These are phyloP conservation scores for Apiospora saccharicola DNA, from an alignment of 2,329 filamentous ascomycete species.

Conservation along the genomic window DNA sequence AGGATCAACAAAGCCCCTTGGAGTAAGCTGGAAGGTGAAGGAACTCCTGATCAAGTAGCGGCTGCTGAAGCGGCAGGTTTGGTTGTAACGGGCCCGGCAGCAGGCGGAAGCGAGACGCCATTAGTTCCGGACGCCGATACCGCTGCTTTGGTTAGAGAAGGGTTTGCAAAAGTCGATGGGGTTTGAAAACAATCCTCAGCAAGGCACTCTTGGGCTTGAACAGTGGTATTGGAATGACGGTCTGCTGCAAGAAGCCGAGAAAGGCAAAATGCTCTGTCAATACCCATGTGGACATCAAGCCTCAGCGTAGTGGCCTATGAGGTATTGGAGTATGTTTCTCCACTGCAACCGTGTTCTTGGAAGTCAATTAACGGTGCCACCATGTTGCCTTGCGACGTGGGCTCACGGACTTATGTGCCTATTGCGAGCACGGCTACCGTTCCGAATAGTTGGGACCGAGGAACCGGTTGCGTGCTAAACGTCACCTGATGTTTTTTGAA, in stretches of 20 bases:
- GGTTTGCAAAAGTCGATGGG: conserved; percentile 59
- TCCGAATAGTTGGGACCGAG: background rate
- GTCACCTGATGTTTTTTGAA: conserved; percentile 1
- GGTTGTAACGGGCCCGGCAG: conserved; percentile 36
- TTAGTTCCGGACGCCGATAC: conserved; percentile 55
- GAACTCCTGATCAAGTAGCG: conserved; percentile 44
- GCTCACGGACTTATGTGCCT: background rate
- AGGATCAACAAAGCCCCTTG: conserved; percentile 75
- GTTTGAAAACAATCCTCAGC: conserved; percentile 9
- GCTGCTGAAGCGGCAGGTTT: conserved; percentile 54
- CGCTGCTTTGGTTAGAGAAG: conserved; percentile 61
- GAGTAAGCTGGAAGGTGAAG: conserved; percentile 56
- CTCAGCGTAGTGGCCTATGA: background rate
- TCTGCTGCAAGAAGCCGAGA: background rate
- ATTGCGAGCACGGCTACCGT: background rate
- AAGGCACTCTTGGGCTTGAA: background rate
- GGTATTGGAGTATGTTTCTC: background rate
- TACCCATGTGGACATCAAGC: background rate
- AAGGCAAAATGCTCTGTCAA: background rate
- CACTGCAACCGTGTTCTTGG: background rate
- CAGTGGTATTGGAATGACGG: background rate
- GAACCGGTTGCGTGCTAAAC: background rate
- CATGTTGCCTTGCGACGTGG: background rate
- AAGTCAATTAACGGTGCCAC: background rate
- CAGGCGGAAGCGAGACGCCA: conserved; percentile 56